Percentiles rank a stretch among this genome's conserved stretches.
Conservation (phyloP, 169 alveolate genomes). For the Plasmodium coatneyi region DNA sequence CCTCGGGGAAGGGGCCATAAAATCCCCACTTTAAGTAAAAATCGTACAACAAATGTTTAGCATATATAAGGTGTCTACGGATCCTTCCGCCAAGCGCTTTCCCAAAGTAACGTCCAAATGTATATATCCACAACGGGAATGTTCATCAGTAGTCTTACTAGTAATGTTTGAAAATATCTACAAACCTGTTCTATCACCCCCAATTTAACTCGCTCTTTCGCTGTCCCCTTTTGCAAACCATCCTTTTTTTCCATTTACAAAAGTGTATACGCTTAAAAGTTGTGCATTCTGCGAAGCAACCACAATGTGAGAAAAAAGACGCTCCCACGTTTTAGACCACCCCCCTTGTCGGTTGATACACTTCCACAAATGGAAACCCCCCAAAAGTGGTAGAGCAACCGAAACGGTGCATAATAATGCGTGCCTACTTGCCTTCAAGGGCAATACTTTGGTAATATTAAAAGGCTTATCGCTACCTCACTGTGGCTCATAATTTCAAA, state of each 20-base stretch:
- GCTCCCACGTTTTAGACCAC: not conserved
- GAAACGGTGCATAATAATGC: not conserved
- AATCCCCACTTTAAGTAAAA: not conserved
- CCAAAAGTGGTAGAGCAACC: not conserved
- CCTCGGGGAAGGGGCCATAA: not conserved
- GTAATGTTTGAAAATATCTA: too few species aligned
- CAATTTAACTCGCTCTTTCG: not conserved
- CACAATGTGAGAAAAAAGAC: not conserved
- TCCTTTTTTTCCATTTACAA: not conserved
- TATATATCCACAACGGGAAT: not conserved
- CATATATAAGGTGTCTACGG: not conserved
- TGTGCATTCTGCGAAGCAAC: not conserved
- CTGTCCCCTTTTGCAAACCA: not conserved
- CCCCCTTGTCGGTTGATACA: not conserved
- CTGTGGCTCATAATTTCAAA: not conserved
- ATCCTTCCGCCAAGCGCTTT: not conserved
- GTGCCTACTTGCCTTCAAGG: not conserved
- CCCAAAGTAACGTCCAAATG: not conserved
- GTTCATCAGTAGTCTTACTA: not conserved
- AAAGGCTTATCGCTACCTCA: not conserved
- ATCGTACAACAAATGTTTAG: not conserved
- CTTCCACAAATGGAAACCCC: not conserved
- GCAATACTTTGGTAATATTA: not conserved
- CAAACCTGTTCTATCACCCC: not conserved
- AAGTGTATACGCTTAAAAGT: not conserved